Evolutionary conservation across 805 yeast genomes (phyloP), one percentile per base, ranked within the genome.

Genomic region (Wickerhamiella sergipiensis): DNA sequence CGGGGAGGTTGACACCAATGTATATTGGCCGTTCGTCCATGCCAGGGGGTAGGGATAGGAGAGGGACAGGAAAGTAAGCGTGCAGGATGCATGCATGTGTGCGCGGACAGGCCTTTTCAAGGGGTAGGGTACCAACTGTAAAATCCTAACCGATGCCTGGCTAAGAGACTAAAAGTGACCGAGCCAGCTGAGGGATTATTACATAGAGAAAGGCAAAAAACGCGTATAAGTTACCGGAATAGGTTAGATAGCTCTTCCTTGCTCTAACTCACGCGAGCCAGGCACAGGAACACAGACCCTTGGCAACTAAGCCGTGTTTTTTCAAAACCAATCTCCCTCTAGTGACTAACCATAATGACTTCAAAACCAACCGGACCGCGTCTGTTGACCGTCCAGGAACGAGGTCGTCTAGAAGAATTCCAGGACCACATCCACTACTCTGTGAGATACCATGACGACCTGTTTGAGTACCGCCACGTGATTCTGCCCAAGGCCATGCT

Each of bases 401-500:
- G 94, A 56, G 86, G 88, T 36, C 80, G 90, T 48, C 82, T 90
- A 40, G 78, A 84, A 59, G 95, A 90, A 64, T 92, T 87, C 64
- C 94, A 85, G 64, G 97, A 92, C 51, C 78, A 83, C 67, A 92
- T 92, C 60, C 96, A 92, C 67, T 92, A 92, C 65, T 86, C 96
- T 9, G 92, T 50, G 29, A 73, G 95, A 61, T 92, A 90, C 69
- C 80, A 88, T 21, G 98, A 92, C 63, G 97, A 90, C 63, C 76
- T 81, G 43, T 83, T 77, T 63, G 99, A 92, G 71, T 92, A 90
- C 67, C 75, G 98, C 65, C 99, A 92, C 65, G 99, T 92, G 47
- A 89, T 92, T 79, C 76, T 92, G 50, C 99, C 99, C 56, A 88
- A 94, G 64, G 87, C 84, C 55, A 86, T 92, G 95, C 76, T 92